phyloP scores from a whole-genome alignment of 129 eudicot species.

The Pseudognaphalium luteoalbum region DNA sequence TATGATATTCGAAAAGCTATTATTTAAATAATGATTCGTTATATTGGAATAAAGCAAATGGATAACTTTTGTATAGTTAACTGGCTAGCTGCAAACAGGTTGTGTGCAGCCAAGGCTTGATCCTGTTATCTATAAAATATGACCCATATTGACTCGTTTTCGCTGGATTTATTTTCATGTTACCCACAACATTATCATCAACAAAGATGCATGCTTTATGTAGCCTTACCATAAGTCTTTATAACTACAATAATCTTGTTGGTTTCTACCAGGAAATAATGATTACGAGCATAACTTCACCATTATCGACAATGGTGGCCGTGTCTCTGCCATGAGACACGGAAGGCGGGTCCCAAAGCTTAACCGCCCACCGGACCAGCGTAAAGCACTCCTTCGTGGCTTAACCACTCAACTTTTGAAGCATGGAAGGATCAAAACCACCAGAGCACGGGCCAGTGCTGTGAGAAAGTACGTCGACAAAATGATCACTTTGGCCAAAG shows the following conservation, averaged over 20 bases:
- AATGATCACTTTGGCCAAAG: constrained; percentile 91
- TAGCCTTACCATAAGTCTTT: constrained; percentile 1
- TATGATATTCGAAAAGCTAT: too few species aligned
- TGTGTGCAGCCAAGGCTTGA: neutral
- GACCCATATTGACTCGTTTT: neutral
- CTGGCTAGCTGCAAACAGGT: too few species aligned
- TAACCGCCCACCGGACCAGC: constrained; percentile 93
- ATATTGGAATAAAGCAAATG: too few species aligned
- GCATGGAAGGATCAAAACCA: constrained; percentile 85
- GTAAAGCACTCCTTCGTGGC: constrained; percentile 80
- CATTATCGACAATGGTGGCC: constrained; percentile 59
- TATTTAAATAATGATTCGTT: too few species aligned
- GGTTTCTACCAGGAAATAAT: constrained; percentile 40
- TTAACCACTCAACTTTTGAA: constrained; percentile 89
- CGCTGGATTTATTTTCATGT: too few species aligned
- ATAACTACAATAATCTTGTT: neutral
- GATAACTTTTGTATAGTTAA: too few species aligned
- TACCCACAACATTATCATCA: neutral
- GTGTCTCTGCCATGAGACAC: constrained; percentile 82
- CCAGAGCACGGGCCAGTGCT: constrained; percentile 91
- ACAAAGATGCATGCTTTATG: constrained; percentile 13
- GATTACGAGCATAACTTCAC: constrained; percentile 51
- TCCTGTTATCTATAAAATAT: neutral
- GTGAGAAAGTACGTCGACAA: constrained; percentile 79
- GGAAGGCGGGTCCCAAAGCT: constrained; percentile 88